A percentile compares a stretch with the other conserved stretches of the same genome.
Conservation (phyloP, 805 yeast species). For the Candida multigemmis region DNA sequence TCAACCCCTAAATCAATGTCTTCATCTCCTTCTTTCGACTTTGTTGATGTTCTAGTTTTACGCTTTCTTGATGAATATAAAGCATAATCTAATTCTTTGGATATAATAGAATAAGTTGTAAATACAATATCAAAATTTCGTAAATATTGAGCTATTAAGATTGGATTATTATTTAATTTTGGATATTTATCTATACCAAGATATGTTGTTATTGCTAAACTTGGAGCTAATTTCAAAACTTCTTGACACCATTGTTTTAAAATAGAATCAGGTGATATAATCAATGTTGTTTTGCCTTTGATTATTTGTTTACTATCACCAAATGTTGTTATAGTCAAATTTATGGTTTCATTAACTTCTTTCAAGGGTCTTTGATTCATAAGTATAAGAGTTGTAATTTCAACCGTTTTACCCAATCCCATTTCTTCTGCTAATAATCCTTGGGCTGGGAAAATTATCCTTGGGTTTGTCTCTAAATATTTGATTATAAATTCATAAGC, state of each 20-base stretch:
- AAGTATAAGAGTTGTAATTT: conserved; percentile 57
- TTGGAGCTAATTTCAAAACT: conserved; percentile 47
- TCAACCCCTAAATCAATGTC: background rate
- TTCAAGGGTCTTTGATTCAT: conserved; percentile 45
- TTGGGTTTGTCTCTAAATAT: conserved; percentile 12
- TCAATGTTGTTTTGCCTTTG: conserved; percentile 62
- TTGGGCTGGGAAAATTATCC: conserved; percentile 32
- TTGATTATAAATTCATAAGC: conserved; percentile 19
- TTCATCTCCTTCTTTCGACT: conserved; percentile 5
- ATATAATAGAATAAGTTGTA: conserved; percentile 64
- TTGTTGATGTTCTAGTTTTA: conserved; percentile 32
- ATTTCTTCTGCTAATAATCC: conserved; percentile 89
- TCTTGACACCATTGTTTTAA: conserved; percentile 83
- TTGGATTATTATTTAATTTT: conserved; percentile 19
- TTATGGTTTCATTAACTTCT: conserved; percentile 20
- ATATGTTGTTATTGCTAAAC: conserved; percentile 54
- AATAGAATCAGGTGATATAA: conserved; percentile 82
- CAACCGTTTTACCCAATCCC: conserved; percentile 96
- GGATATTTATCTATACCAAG: conserved; percentile 37
- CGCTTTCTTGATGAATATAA: conserved; percentile 52
- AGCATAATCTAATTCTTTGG: conserved; percentile 75
- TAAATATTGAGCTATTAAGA: conserved; percentile 43
- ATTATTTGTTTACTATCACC: conserved; percentile 35
- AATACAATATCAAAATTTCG: conserved; percentile 67
- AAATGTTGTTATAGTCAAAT: conserved; percentile 21